Conservation (phyloP, 768 basidiomycete genomes). For the Macrolepiota fuliginosa region DNA sequence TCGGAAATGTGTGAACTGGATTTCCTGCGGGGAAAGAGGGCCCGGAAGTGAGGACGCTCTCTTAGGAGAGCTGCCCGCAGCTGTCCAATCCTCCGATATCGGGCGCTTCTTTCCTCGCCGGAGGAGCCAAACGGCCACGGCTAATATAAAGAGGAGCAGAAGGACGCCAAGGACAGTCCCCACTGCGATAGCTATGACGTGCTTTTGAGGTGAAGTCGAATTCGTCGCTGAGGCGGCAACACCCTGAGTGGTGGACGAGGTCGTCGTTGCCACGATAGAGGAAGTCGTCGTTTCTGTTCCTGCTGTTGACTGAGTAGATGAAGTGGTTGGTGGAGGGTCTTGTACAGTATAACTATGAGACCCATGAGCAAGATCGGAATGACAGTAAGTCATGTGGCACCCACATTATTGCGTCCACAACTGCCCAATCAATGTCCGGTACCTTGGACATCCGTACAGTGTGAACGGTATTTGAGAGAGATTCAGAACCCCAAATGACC, state of each 20-base stretch:
- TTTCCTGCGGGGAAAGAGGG: neutral
- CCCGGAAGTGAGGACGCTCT: neutral
- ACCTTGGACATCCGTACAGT: constrained; percentile 37
- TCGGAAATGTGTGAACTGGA: neutral
- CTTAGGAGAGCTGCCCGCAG: constrained; percentile 18
- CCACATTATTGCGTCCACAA: constrained; percentile 40
- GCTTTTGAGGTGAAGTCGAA: constrained; percentile 12
- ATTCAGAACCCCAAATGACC: constrained; percentile 34
- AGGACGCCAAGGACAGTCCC: constrained; percentile 32
- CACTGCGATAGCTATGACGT: constrained; percentile 28
- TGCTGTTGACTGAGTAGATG: constrained; percentile 13
- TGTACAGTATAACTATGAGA: constrained; percentile 15
- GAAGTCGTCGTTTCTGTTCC: no score
- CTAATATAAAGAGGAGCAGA: constrained; percentile 24
- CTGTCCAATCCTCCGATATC: constrained; percentile 33
- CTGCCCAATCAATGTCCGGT: constrained; percentile 27
- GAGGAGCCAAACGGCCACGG: constrained; percentile 28
- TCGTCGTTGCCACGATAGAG: constrained; percentile 2
- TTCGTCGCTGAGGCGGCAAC: no score
- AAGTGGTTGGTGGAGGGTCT: neutral
- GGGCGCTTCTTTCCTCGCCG: constrained; percentile 24
- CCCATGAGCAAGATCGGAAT: neutral
- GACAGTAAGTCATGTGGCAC: constrained; percentile 5
- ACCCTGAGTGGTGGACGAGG: constrained; percentile 14
- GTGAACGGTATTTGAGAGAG: constrained; percentile 31